Evolutionary conservation across 1,139 yeast species (phyloP).

Genomic region (Debaryomyces singareniensis): DNA sequence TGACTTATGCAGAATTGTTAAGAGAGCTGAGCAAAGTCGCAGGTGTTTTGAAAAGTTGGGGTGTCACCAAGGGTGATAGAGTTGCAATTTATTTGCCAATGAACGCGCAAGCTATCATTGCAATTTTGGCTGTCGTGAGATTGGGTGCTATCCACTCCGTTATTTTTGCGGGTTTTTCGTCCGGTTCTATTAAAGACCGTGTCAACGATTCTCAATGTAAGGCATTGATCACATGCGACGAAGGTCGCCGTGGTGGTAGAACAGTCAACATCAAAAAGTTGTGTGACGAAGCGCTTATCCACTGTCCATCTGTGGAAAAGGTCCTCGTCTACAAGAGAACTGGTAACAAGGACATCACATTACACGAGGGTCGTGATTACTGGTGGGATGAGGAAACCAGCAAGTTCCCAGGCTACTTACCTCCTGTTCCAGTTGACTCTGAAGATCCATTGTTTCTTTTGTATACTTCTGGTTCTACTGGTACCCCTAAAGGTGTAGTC

Average conservation of each 20-base stretch:
- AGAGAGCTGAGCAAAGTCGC: conserved; percentile 86
- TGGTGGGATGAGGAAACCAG: conserved; percentile 89
- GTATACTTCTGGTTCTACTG: conserved; percentile 96
- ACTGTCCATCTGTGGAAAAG: conserved; percentile 74
- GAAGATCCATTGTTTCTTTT: conserved; percentile 93
- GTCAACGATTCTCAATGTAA: conserved; percentile 82
- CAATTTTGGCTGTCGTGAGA: conserved; percentile 92
- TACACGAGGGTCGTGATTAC: conserved; percentile 80
- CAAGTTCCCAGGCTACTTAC: conserved; percentile 76
- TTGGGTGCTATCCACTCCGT: conserved; percentile 96
- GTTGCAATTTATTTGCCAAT: conserved; percentile 96
- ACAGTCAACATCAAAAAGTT: conserved; percentile 85
- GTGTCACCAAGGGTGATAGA: conserved; percentile 87
- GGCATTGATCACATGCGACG: conserved; percentile 92
- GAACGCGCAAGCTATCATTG: conserved; percentile 92
- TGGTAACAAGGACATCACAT: conserved; percentile 56
- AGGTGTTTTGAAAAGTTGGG: conserved; percentile 80
- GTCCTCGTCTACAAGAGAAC: conserved; percentile 87
- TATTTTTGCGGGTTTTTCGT: conserved; percentile 93
- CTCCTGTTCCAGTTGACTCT: conserved; percentile 82
- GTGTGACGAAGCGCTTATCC: conserved; percentile 85
- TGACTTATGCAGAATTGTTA: conserved; percentile 83
- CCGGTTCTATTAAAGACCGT: conserved; percentile 90
- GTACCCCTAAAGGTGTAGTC: conserved; percentile 97
- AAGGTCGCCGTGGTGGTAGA: conserved; percentile 95